Evolutionary conservation across 2,329 filamentous ascomycete species (phyloP), one percentile per base, ranked within the genome.

Genomic region (Meredithiella fracta): DNA sequence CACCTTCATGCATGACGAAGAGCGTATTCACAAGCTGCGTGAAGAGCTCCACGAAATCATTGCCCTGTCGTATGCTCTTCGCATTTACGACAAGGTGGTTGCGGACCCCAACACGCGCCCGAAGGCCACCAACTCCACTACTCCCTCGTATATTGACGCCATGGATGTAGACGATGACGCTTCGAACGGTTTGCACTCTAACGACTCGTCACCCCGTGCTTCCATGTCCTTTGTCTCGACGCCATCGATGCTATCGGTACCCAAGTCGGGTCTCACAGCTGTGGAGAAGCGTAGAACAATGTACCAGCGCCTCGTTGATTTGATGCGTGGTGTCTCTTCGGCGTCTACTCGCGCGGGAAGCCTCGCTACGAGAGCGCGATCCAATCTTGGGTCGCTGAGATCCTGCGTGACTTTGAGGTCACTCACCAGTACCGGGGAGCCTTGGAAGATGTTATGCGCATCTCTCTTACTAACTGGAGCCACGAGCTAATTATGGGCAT

Each of bases 1-100:
- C 49, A 82, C 79, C 0, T 82, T 83, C 61, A 67, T 80, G 47
- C 82, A 82, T 55, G 80, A 83, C 61, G 79, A 82, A 62, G 80
- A 83, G 64, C 75, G 80, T 29, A 69, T 83, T 47, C 63, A 74
- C 53, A 81, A 82, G 63, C 69, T 83, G 37, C 74, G 78, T 17
- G 72, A 74, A 5, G 79, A 83, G 63, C 73, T 82, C 66, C 70
- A 76, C 29, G 79, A 83, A 61, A 72, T 76, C 55, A 75, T 83
- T 62, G 81, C 82, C 63, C 65, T 83, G 11, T 78, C 82, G 58
- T 72, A 83, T 15, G 83, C 79, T 69, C 80, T 80, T 75, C 72
- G 71, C 25, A 70, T 77, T 60, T 80, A 74, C 60, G 76, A 80
- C 57, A 9, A 20, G 70, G 73, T 8, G 38, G 29, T 20, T 49